These are phyloP conservation scores for Phytophthora hibernalis DNA, from an alignment of 352 stramenopile species.

Conservation along the genomic window DNA sequence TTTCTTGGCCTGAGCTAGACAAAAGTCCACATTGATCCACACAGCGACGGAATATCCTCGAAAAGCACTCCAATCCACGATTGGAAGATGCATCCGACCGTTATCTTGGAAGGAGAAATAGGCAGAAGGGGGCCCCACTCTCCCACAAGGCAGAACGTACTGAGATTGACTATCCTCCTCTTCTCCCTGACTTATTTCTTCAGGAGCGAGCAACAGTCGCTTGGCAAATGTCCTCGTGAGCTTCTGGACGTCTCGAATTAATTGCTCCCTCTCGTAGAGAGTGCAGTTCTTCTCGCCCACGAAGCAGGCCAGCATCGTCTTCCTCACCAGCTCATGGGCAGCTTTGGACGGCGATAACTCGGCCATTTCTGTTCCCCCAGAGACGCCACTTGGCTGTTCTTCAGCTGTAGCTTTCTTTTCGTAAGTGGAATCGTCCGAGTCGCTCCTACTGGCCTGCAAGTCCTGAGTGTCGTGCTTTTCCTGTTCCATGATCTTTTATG, in stretches of 20 bases:
- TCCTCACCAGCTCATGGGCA: constrained; percentile 44
- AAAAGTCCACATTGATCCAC: constrained; percentile 72
- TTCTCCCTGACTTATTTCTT: constrained; percentile 13
- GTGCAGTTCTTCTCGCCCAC: constrained; percentile 26
- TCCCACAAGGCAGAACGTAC: constrained; percentile 39
- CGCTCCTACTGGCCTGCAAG: constrained; percentile 4
- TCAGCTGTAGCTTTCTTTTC: neutral
- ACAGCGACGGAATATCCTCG: constrained; percentile 81
- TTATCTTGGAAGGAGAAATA: constrained; percentile 76
- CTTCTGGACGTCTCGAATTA: constrained; percentile 41
- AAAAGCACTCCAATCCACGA: constrained; percentile 83
- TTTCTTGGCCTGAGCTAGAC: constrained; percentile 24
- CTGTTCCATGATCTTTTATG: constrained; percentile 5
- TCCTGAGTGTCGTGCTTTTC: constrained; percentile 6
- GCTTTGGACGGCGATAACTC: constrained; percentile 35
- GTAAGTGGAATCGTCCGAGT: constrained; percentile 2
- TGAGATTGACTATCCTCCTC: constrained; percentile 34
- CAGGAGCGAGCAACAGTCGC: constrained; percentile 35
- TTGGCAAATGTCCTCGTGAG: constrained; percentile 49
- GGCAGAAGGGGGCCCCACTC: constrained; percentile 56
- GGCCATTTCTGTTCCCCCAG: neutral
- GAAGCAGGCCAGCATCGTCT: constrained; percentile 52
- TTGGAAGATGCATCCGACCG: constrained; percentile 74
- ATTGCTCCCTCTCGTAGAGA: constrained; percentile 24
- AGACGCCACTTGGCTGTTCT: neutral